These are phyloP conservation scores for Rhodomyrtus tomentosa DNA, from an alignment of 345 rosid species.

Conservation along the genomic window DNA sequence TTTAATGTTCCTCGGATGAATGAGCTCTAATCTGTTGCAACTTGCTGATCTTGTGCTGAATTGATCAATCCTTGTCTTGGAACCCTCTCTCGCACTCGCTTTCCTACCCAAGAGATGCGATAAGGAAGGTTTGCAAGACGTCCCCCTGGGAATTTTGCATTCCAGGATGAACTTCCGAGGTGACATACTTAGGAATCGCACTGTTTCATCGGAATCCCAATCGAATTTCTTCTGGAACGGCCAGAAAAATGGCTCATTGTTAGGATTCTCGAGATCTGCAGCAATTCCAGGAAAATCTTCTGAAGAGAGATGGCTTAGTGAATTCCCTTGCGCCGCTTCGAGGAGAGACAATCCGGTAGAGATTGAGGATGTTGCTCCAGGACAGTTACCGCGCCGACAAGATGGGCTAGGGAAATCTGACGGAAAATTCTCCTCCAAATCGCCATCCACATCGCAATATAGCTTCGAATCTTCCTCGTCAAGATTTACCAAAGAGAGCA, in stretches of 20 bases:
- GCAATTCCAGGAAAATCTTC: background rate
- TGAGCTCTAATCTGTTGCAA: background rate
- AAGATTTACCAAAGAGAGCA: background rate
- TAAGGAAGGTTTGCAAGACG: background rate
- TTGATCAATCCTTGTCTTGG: background rate
- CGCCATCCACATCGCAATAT: background rate
- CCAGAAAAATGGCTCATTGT: constrained; percentile 7
- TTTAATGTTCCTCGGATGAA: background rate
- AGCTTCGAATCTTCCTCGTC: background rate
- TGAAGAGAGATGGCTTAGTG: background rate
- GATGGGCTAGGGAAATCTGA: background rate
- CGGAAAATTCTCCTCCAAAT: background rate
- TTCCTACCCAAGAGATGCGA: background rate
- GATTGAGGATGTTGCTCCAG: background rate
- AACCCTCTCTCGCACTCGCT: background rate
- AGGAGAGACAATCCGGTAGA: background rate
- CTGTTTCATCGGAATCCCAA: background rate
- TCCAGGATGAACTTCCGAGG: background rate
- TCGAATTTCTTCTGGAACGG: constrained; percentile 1
- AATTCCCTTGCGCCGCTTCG: background rate
- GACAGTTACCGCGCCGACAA: background rate
- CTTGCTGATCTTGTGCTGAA: background rate
- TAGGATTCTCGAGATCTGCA: background rate
- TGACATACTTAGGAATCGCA: background rate
- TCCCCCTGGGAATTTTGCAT: background rate